phyloP scores from a whole-genome alignment of 2,329 filamentous ascomycete genomes.

The Penicillium sp. region DNA sequence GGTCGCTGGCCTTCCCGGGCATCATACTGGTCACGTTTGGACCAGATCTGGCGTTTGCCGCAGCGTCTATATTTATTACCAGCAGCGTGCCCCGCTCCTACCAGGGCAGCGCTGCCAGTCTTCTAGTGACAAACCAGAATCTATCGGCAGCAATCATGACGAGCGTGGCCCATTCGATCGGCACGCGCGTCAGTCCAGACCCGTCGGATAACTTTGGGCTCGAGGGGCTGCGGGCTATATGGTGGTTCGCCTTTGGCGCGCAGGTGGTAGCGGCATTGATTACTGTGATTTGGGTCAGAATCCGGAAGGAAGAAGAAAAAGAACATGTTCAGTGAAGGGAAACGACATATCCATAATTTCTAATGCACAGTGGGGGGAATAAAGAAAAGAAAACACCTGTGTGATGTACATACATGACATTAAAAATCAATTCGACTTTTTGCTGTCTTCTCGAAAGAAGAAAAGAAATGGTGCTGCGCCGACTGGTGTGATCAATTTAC shows the following conservation, averaged over 20 bases:
- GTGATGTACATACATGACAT: too few species aligned
- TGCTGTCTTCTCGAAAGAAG: too few species aligned
- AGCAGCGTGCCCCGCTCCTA: conserved; percentile 45
- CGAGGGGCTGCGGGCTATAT: conserved; percentile 35
- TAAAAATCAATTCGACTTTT: too few species aligned
- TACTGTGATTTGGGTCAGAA: conserved; percentile 36
- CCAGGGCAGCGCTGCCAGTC: conserved; percentile 44
- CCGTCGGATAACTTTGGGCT: conserved; percentile 26
- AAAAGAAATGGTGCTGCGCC: too few species aligned
- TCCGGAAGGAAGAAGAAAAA: conserved; percentile 40
- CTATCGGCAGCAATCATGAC: conserved; percentile 39
- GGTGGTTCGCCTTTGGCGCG: conserved; percentile 40
- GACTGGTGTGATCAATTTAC: too few species aligned
- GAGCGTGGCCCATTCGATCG: conserved; percentile 27
- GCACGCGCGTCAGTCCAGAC: conserved; percentile 22
- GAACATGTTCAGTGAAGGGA: too few species aligned
- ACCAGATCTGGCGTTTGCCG: conserved; percentile 46
- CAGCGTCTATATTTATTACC: conserved; percentile 49
- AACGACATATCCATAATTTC: too few species aligned
- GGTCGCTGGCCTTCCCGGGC: conserved; percentile 44
- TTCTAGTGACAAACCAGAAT: conserved; percentile 48
- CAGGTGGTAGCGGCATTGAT: conserved; percentile 32
- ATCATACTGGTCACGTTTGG: conserved; percentile 46
- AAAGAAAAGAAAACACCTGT: too few species aligned
- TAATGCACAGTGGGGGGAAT: too few species aligned